Evolutionary conservation across 805 yeast genomes (phyloP).

Genomic region (Blastobotrys americana): DNA sequence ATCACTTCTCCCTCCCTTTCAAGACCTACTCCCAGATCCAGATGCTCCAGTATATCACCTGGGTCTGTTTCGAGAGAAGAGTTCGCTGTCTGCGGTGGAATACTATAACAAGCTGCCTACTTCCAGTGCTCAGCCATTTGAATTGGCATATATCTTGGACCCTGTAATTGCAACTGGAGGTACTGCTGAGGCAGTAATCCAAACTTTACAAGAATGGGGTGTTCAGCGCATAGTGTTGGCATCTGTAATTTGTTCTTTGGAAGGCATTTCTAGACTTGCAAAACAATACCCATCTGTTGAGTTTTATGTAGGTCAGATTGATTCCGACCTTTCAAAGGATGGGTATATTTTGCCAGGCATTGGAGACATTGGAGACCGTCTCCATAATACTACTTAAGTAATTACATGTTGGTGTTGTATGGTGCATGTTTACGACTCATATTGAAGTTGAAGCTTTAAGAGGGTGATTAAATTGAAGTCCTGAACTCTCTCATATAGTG

Average conservation of each 20-base stretch:
- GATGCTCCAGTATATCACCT: constrained; percentile 28
- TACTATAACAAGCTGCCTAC: constrained; percentile 31
- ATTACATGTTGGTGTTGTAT: too few relatives aligned
- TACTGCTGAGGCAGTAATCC: constrained; percentile 29
- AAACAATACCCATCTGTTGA: constrained; percentile 21
- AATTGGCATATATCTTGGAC: constrained; percentile 27
- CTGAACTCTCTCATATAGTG: too few relatives aligned
- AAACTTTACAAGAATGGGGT: constrained; percentile 29
- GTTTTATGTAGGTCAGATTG: constrained; percentile 26
- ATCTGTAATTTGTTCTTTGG: constrained; percentile 22
- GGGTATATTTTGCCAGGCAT: constrained; percentile 31
- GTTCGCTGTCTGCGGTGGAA: constrained; percentile 27
- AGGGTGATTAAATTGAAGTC: too few relatives aligned
- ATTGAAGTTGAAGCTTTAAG: too few relatives aligned
- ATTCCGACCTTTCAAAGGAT: constrained; percentile 18
- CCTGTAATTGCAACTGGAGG: constrained; percentile 35
- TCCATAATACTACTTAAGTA: too few relatives aligned
- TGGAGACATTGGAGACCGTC: constrained; percentile 31
- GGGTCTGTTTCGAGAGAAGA: constrained; percentile 30
- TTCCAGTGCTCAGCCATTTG: constrained; percentile 11
- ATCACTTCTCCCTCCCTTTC: constrained; percentile 26
- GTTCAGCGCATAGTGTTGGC: constrained; percentile 24
- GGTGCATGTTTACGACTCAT: too few relatives aligned
- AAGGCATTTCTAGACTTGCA: constrained; percentile 21
- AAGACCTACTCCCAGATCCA: constrained; percentile 23